phyloP scores from a whole-genome alignment of 371 early-diverging fungal genomes.

The Apophysomyces ossiformis region DNA sequence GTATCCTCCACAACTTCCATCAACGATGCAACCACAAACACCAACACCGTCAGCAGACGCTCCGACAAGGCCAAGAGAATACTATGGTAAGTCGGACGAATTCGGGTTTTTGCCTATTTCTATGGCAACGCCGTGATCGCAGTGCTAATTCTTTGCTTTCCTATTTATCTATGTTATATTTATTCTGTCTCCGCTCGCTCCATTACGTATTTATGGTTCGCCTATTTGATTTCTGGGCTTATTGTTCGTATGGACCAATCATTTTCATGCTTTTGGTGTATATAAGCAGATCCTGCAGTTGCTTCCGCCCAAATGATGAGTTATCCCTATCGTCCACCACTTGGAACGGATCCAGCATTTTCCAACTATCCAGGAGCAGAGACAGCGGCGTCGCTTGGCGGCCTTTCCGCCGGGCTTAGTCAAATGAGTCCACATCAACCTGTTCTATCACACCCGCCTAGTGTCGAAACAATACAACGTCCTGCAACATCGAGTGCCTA shows the following conservation, averaged over 20 bases:
- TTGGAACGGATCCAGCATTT: conserved; percentile 8
- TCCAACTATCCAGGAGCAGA: conserved; percentile 1
- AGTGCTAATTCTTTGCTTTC: conserved; percentile 5
- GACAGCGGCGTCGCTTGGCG: conserved; percentile 1
- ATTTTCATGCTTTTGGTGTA: neutral
- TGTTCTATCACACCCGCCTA: conserved; percentile 2
- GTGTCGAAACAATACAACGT: conserved; percentile 7
- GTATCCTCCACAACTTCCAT: conserved; percentile 7
- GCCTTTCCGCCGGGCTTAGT: neutral
- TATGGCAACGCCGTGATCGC: conserved; percentile 6
- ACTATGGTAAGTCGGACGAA: conserved; percentile 8
- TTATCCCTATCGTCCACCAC: conserved; percentile 15
- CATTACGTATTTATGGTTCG: conserved; percentile 8
- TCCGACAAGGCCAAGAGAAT: conserved; percentile 9
- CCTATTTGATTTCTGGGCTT: neutral
- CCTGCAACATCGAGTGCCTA: conserved; percentile 18
- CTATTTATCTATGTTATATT: neutral
- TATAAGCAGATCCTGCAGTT: conserved; percentile 15
- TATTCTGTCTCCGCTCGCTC: conserved; percentile 5
- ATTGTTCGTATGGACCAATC: conserved; percentile 11
- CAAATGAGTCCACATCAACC: neutral
- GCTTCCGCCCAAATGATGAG: conserved; percentile 31
- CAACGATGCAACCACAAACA: conserved; percentile 9
- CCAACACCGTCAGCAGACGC: neutral
- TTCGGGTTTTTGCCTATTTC: conserved; percentile 8